A percentile compares a stretch with the other conserved stretches of the same genome.
Conservation (phyloP, 176 grass and related monocot species). For the Luzula sylvatica region DNA sequence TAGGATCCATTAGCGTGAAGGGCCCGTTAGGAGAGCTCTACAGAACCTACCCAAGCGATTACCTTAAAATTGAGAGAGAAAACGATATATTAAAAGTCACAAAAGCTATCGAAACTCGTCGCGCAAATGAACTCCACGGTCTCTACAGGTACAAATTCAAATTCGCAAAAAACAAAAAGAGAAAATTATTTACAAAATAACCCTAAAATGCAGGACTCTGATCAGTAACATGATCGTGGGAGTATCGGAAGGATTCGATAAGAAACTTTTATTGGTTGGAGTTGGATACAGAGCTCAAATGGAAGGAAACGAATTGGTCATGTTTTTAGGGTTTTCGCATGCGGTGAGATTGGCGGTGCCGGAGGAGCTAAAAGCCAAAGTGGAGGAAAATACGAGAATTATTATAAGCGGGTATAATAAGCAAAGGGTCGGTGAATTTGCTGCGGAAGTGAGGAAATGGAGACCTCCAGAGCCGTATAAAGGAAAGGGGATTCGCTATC, state of each 20-base stretch:
- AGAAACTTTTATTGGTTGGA: slow-evolving; percentile 69
- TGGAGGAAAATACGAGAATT: slow-evolving; percentile 90
- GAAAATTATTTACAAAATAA: too few species aligned
- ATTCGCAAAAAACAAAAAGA: too few species aligned
- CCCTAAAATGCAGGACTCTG: slow-evolving; percentile 51
- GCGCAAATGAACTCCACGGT: slow-evolving; percentile 88
- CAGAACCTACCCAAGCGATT: slow-evolving; percentile 56
- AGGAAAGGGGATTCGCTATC: slow-evolving; percentile 83
- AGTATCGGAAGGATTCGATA: slow-evolving; percentile 93
- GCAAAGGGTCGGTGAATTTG: slow-evolving; percentile 69
- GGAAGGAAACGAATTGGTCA: slow-evolving; percentile 73
- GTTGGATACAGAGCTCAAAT: slow-evolving; percentile 80
- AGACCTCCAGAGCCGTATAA: slow-evolving; percentile 96
- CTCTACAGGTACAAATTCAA: slow-evolving; percentile 68
- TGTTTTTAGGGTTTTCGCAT: slow-evolving; percentile 90
- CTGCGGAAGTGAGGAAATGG: slow-evolving; percentile 81
- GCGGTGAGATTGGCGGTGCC: slow-evolving; percentile 80
- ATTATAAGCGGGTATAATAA: slow-evolving; percentile 76
- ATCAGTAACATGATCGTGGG: slow-evolving; percentile 84
- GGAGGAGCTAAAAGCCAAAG: slow-evolving; percentile 61
- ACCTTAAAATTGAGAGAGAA: slow-evolving; percentile 63
- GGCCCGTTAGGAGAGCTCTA: slow-evolving; percentile 84
- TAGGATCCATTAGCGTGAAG: slow-evolving; percentile 72
- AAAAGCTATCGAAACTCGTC: slow-evolving; percentile 65
- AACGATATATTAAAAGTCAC: slow-evolving; percentile 55